These are phyloP conservation scores for Phyllosticta citriasiana DNA, from an alignment of 2,329 filamentous ascomycete species.

Conservation along the genomic window DNA sequence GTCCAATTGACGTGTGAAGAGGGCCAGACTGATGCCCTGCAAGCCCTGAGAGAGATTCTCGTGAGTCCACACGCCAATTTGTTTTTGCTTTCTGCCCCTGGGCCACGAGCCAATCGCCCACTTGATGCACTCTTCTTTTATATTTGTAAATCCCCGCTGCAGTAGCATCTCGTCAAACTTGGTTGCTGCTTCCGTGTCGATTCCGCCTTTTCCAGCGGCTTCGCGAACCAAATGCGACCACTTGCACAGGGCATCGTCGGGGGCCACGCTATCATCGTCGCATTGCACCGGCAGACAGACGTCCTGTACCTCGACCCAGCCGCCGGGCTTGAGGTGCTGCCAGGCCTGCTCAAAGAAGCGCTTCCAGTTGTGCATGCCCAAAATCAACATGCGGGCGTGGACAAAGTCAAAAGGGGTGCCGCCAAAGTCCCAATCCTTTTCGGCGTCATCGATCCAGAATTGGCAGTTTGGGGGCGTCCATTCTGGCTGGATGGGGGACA, in stretches of 20 bases:
- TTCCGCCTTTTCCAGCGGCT: constrained; percentile 10
- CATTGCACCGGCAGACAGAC: constrained; percentile 12
- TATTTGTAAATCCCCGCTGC: constrained; percentile 19
- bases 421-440: constrained; percentile 44
- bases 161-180: constrained; percentile 27
- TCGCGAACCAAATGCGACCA: constrained; percentile 1
- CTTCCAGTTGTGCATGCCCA: constrained; percentile 45
- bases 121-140: constrained; percentile 21
- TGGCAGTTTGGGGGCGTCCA: constrained; percentile 21
- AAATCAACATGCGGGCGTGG: constrained; percentile 43
- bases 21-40: constrained; percentile 9
- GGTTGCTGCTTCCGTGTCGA: constrained; percentile 16
- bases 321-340: constrained; percentile 36
- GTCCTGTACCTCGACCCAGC: constrained; percentile 43
- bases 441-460: constrained; percentile 26
- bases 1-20: constrained; percentile 5
- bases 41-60: constrained; percentile 8
- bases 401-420: constrained; percentile 46
- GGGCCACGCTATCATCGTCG: constrained; percentile 12
- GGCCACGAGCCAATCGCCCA: constrained; percentile 19
- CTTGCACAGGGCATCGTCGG: neutral
- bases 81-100: constrained; percentile 12
- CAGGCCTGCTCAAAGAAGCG: constrained; percentile 36
- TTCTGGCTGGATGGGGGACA: constrained; percentile 19
- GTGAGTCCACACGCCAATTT: constrained; percentile 7